Evolutionary conservation across 208 protist species (phyloP), one percentile per base, ranked within the genome.

Genomic region (Crithidia thermophila): DNA sequence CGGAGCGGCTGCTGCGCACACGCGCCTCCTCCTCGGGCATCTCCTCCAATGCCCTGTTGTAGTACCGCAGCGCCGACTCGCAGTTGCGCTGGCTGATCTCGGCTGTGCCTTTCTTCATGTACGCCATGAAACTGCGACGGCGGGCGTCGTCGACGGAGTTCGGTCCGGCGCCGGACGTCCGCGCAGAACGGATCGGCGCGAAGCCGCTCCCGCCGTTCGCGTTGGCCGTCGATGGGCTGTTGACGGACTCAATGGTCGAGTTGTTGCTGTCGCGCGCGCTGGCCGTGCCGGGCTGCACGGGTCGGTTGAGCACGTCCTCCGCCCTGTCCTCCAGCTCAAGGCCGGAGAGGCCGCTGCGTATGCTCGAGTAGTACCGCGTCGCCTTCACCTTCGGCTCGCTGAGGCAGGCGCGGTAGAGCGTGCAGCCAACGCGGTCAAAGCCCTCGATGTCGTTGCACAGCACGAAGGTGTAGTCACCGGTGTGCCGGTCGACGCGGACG

Each of bases 391-490:
- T 93, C 0, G 88, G 85, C 47, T 94, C 85, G 36, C 81, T 81
- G 36, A 95, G 78, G 49, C 87, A 94, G 31, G 90, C 90, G 11
- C 90, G 85, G 67, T 95, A 93, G 9, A 95, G 79, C 3, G 90
- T 95, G 69, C 75, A 84, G 58, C 90, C 85, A 18, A 95, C 65
- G 33, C 75, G 40, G 52, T 89, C 71, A 34, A 78, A 88, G 10
- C 77, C 89, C 2, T 78, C 63, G 9, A 88, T 77, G 23, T 82
- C 72, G 33, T 67, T 67, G 47, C 81, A 92, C 16, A 87, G 23
- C 28, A 95, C 90, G 71, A 95, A 92, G 5, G 90, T 93, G 78
- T 91, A 95, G 52, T 95, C 90, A 14, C 87, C 90, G 20, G 67
- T 66, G 64, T 95, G 90, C 3, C 90, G 69, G 56, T 76, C 53